These are phyloP conservation scores for Trichophyton mentagrophytes DNA, from an alignment of 2,329 filamentous ascomycete genomes.

Conservation along the genomic window DNA sequence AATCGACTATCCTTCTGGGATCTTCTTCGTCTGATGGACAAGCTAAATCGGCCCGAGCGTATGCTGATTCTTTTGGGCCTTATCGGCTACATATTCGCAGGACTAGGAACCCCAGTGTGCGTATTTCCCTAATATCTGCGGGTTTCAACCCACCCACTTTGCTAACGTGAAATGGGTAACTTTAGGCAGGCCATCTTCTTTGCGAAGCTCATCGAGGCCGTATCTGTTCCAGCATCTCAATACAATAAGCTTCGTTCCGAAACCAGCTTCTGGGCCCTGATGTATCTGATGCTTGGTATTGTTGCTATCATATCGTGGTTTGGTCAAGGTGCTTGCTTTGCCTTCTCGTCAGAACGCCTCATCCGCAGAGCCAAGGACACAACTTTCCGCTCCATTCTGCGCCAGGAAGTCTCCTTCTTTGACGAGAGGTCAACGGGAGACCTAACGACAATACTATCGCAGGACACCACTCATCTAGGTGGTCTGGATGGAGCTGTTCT, in stretches of 20 bases:
- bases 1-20: slow-evolving; percentile 18
- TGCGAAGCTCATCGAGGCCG: slow-evolving; percentile 67
- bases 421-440: slow-evolving; percentile 86
- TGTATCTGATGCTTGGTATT: slow-evolving; percentile 75
- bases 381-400: slow-evolving; percentile 74
- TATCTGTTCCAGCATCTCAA: slow-evolving; percentile 46
- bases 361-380: slow-evolving; percentile 69
- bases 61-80: slow-evolving; percentile 60
- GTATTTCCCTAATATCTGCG: slow-evolving; percentile 24
- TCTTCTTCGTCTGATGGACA: slow-evolving; percentile 62
- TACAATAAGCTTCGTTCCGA: slow-evolving; percentile 50
- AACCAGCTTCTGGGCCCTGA: slow-evolving; percentile 72
- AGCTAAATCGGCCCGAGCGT: slow-evolving; percentile 65
- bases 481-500: background rate
- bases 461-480: slow-evolving; percentile 47
- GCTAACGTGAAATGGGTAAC: background rate
- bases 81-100: slow-evolving; percentile 61
- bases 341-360: slow-evolving; percentile 69
- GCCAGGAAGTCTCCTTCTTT: slow-evolving; percentile 86
- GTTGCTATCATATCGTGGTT: slow-evolving; percentile 58
- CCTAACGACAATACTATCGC: slow-evolving; percentile 75
- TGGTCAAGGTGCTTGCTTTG: slow-evolving; percentile 61
- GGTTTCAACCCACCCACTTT: background rate
- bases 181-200: slow-evolving; percentile 51
- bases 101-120: slow-evolving; percentile 63